A percentile compares a stretch with the other conserved stretches of the same genome.
These are phyloP conservation scores for Wickerhamiella occidentalis DNA, from an alignment of 805 yeast species.

Conservation along the genomic window DNA sequence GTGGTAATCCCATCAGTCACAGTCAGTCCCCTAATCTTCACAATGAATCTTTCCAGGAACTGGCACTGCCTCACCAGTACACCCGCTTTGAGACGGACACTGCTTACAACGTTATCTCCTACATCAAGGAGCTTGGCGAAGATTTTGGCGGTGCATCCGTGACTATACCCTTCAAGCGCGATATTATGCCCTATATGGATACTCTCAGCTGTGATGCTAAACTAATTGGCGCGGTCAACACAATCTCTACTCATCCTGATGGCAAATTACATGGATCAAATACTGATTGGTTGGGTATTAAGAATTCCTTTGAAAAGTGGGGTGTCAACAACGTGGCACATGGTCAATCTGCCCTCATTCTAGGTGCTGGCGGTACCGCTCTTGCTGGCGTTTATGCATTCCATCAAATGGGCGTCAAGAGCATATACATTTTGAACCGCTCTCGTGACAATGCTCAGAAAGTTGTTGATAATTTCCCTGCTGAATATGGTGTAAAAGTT, in stretches of 20 bases:
- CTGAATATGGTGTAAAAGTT: slow-evolving; percentile 44
- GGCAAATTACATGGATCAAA: slow-evolving; percentile 61
- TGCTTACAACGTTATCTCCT: slow-evolving; percentile 42
- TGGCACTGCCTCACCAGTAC: slow-evolving; percentile 69
- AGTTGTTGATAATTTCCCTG: slow-evolving; percentile 50
- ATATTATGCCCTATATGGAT: slow-evolving; percentile 53
- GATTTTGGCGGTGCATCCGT: slow-evolving; percentile 88
- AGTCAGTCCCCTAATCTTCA: slow-evolving; percentile 86
- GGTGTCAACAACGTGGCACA: slow-evolving; percentile 38
- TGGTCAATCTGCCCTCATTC: slow-evolving; percentile 51
- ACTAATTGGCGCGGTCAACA: slow-evolving; percentile 88
- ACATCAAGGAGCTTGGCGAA: slow-evolving; percentile 35
- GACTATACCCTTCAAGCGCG: slow-evolving; percentile 85
- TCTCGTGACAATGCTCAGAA: slow-evolving; percentile 52
- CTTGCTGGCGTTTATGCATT: slow-evolving; percentile 89
- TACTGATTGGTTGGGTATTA: slow-evolving; percentile 92
- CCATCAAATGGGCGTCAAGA: slow-evolving; percentile 59
- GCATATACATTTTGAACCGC: slow-evolving; percentile 71
- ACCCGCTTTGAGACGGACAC: slow-evolving; percentile 54
- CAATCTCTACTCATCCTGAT: slow-evolving; percentile 49
- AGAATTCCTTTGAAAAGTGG: slow-evolving; percentile 46
- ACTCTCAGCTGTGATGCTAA: slow-evolving; percentile 66
- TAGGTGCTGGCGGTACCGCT: slow-evolving; percentile 98
- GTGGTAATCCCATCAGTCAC: slow-evolving; percentile 73
- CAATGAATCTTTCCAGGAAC: slow-evolving; percentile 58